These are phyloP conservation scores for Breviolum minutum DNA, from an alignment of 73 alveolate genomes.

Conservation along the genomic window DNA sequence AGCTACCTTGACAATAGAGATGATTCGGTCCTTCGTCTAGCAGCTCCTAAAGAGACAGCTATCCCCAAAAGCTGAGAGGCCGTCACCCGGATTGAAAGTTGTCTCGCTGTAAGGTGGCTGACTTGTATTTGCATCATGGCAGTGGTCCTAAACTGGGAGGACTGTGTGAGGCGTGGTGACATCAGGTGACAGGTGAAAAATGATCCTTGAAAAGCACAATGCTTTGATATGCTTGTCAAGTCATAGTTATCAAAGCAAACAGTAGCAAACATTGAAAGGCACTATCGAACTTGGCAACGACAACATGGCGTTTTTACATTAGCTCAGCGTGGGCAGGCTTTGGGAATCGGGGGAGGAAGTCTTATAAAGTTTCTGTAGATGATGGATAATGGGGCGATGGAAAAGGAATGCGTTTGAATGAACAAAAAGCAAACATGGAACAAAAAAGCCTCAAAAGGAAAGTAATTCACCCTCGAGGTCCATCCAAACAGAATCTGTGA, in stretches of 20 bases:
- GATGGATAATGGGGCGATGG: too few relatives aligned
- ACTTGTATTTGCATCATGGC: slow-evolving; percentile 34
- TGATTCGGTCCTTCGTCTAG: too few relatives aligned
- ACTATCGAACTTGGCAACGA: slow-evolving; percentile 80
- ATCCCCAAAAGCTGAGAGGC: too few relatives aligned
- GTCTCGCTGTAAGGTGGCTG: slow-evolving; percentile 63
- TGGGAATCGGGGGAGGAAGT: background rate
- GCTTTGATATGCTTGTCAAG: background rate
- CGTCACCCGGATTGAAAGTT: too few relatives aligned
- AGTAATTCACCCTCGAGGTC: too few relatives aligned
- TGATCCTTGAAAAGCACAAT: background rate
- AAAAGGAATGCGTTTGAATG: too few relatives aligned
- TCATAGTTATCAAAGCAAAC: background rate
- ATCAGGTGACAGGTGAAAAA: background rate
- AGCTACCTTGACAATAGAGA: too few relatives aligned
- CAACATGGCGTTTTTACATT: slow-evolving; percentile 87
- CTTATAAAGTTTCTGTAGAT: too few relatives aligned
- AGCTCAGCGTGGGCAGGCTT: slow-evolving; percentile 20
- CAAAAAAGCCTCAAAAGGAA: too few relatives aligned
- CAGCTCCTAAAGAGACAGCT: too few relatives aligned
- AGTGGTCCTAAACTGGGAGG: slow-evolving; percentile 56
- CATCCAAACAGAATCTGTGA: too few relatives aligned
- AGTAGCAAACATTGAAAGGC: background rate
- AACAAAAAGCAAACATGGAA: too few relatives aligned
- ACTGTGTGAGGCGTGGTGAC: slow-evolving; percentile 32